Evolutionary conservation across 805 yeast genomes (phyloP).

Genomic region (Teunomyces atbi): DNA sequence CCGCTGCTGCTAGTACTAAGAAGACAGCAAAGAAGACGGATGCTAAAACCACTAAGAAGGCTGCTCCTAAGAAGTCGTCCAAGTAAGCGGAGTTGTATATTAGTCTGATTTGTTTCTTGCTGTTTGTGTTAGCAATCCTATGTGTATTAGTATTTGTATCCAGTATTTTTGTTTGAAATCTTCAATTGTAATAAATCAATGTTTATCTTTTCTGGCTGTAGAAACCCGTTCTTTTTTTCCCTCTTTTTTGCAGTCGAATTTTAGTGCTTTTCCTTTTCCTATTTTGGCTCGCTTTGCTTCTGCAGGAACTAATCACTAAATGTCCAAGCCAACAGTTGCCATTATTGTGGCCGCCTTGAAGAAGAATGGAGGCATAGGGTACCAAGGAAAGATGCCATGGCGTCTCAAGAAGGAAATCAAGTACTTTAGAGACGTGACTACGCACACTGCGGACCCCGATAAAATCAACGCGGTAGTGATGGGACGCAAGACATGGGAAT

Average conservation of each 20-base stretch:
- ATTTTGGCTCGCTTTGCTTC: no score
- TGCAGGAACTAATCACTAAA: neutral
- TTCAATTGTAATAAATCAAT: neutral
- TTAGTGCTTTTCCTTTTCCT: neutral
- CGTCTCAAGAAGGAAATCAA: slow-evolving; percentile 77
- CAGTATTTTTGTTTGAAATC: neutral
- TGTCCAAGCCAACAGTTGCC: slow-evolving; percentile 20
- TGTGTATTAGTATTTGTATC: slow-evolving; percentile 4
- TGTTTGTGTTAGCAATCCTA: slow-evolving; percentile 4
- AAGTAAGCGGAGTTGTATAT: slow-evolving; percentile 11
- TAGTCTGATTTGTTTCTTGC: neutral
- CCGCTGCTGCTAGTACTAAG: slow-evolving; percentile 1
- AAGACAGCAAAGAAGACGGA: slow-evolving; percentile 4
- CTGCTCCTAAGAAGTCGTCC: slow-evolving; percentile 18
- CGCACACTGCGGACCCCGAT: slow-evolving; percentile 31
- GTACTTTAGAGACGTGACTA: slow-evolving; percentile 76
- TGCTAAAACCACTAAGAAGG: slow-evolving; percentile 25
- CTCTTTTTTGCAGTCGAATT: neutral
- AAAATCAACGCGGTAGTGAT: slow-evolving; percentile 75
- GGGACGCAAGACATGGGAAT: slow-evolving; percentile 97
- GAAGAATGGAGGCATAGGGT: slow-evolving; percentile 84
- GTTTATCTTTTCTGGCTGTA: neutral
- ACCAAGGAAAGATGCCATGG: slow-evolving; percentile 85
- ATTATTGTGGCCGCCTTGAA: slow-evolving; percentile 83
- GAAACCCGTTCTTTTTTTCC: neutral